These are phyloP conservation scores for Serendipita sp. DNA, from an alignment of 768 basidiomycete species.

Conservation along the genomic window DNA sequence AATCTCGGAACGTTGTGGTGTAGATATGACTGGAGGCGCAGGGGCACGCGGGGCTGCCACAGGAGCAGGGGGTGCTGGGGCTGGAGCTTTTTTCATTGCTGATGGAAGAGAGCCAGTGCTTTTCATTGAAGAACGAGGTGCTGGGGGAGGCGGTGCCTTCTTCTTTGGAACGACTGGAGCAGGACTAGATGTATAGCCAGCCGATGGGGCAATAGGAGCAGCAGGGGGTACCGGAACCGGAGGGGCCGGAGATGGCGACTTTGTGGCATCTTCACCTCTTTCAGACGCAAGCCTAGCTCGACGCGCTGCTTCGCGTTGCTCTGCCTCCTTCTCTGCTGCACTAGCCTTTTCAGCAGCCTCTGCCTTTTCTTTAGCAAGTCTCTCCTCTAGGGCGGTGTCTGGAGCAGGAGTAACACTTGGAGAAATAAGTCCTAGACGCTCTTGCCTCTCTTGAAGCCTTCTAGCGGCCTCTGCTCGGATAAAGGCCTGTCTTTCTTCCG, in stretches of 20 bases:
- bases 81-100: slow-evolving; percentile 12
- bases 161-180: slow-evolving; percentile 17
- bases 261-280: slow-evolving; percentile 38
- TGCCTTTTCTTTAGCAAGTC: slow-evolving; percentile 69
- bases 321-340: slow-evolving; percentile 63
- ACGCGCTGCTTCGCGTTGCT: slow-evolving; percentile 58
- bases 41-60: slow-evolving; percentile 16
- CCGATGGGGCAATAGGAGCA: slow-evolving; percentile 25
- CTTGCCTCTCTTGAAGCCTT: slow-evolving; percentile 70
- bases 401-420: slow-evolving; percentile 21
- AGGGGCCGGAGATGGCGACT: slow-evolving; percentile 23
- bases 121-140: slow-evolving; percentile 23
- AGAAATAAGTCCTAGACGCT: slow-evolving; percentile 53
- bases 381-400: slow-evolving; percentile 70
- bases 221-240: slow-evolving; percentile 27
- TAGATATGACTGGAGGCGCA: slow-evolving; percentile 13
- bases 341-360: slow-evolving; percentile 79
- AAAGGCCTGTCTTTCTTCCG: slow-evolving; percentile 65
- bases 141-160: slow-evolving; percentile 16
- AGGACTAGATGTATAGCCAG: slow-evolving; percentile 21
- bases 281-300: slow-evolving; percentile 41
- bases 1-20: slow-evolving; percentile 13
- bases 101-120: slow-evolving; percentile 22
- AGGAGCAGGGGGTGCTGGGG: slow-evolving; percentile 12
- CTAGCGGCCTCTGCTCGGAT: slow-evolving; percentile 65